phyloP scores from a whole-genome alignment of 2,329 filamentous ascomycete species.

The Dissoconium aciculare region DNA sequence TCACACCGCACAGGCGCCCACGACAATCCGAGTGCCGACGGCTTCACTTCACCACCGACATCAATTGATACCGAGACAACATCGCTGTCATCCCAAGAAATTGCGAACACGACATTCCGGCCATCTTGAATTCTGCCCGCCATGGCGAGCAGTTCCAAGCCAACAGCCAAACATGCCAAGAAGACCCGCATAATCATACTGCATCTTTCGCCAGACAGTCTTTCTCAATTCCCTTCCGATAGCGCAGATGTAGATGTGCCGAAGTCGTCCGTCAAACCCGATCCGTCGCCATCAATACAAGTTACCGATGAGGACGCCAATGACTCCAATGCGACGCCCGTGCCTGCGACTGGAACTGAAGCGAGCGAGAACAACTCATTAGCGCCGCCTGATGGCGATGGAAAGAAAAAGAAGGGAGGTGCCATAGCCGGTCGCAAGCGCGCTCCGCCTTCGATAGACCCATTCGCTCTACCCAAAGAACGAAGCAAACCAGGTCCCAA shows the following conservation, averaged over 20 bases:
- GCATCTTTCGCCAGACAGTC: constrained; percentile 13
- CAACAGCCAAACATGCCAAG: constrained; percentile 14
- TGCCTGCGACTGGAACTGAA: constrained; percentile 21
- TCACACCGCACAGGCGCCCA: no score
- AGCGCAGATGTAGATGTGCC: constrained; percentile 8
- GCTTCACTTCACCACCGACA: no score
- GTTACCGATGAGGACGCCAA: constrained; percentile 26
- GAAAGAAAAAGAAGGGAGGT: constrained; percentile 53
- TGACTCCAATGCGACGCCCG: constrained; percentile 29
- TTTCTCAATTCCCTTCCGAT: constrained; percentile 21
- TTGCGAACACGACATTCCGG: no score
- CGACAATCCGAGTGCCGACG: no score
- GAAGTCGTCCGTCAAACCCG: constrained; percentile 18
- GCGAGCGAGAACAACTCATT: constrained; percentile 26
- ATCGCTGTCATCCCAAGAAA: no score
- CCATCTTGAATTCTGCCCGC: no score
- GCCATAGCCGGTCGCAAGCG: constrained; percentile 18
- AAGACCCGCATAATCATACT: constrained; percentile 20
- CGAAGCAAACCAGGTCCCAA: constrained; percentile 80
- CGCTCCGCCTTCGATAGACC: constrained; percentile 34
- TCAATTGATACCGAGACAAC: no score
- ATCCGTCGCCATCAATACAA: constrained; percentile 22
- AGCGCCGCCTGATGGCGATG: constrained; percentile 31
- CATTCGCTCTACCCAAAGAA: constrained; percentile 19
- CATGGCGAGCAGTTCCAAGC: constrained; percentile 14